Evolutionary conservation across 805 yeast genomes (phyloP), one percentile per base, ranked within the genome.

Genomic region (Ogataea henricii): DNA sequence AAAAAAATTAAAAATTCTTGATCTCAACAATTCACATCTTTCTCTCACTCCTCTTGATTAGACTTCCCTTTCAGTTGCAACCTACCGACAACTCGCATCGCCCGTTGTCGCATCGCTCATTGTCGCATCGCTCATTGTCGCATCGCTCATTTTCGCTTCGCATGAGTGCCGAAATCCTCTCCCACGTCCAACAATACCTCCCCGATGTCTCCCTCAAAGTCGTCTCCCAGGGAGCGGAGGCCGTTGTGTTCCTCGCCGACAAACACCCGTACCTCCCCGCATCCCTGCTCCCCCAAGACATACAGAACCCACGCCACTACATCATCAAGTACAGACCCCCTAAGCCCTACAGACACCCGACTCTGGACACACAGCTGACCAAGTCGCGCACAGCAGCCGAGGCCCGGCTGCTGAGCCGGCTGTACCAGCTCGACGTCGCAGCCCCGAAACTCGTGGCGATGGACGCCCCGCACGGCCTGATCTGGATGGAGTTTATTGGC

Each of bases 141-240:
- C n/a, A n/a, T n/a, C n/a, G n/a, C n/a, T n/a, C n/a, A n/a, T n/a
- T n/a, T n/a, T n/a, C n/a, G n/a, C n/a, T n/a, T n/a, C n/a, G n/a
- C n/a, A 83, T 85, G 90, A 82, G 89, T 8, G 76, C 74, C 16
- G 71, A 67, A 22, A 68, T 83, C 1, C 49, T 85, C 6, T 66
- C 60, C 2, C 63, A 58, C 27, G 83, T 81, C 0, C 67, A 73
- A 40, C 35, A 54, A 0, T 66, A 73, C 18, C 60, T 85, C 18
- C 75, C 78, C 1, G 70, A 76, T 35, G 70, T 84, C 6, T 79
- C 82, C 0, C 61, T 85, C 4, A 59, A 65, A 1, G 70, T 79
- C 23, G 70, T 89, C 2, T 87, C 95, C 0, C 97, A 89, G 61
- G 97, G 97, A 21, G 97, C 97, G 1, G 97, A 89, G 64, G 96